A percentile compares a stretch with the other conserved stretches of the same genome.
Conservation (phyloP, 2,329 filamentous ascomycete species). For the Colletotrichum brevisporum region DNA sequence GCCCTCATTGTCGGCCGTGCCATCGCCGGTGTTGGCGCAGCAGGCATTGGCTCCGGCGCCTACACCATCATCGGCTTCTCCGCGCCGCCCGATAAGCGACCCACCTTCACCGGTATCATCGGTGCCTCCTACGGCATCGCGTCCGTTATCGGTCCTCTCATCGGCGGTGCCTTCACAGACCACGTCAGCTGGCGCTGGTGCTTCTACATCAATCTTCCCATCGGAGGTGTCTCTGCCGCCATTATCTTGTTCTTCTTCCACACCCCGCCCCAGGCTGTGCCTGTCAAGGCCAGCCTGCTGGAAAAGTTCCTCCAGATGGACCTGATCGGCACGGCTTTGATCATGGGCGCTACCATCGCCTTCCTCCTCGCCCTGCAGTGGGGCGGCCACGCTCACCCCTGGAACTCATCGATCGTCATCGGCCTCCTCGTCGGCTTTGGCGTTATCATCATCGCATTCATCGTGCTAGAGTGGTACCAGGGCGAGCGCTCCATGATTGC, state of each 20-base stretch:
- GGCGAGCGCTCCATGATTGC: conserved; percentile 62
- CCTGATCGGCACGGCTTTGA: conserved; percentile 57
- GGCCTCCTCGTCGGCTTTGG: conserved; percentile 58
- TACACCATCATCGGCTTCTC: conserved; percentile 64
- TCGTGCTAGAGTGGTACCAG: conserved; percentile 55
- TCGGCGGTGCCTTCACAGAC: conserved; percentile 56
- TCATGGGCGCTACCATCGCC: conserved; percentile 60
- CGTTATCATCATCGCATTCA: conserved; percentile 53
- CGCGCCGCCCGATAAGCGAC: conserved; percentile 52
- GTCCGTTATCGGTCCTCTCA: conserved; percentile 53
- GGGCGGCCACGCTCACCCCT: conserved; percentile 60
- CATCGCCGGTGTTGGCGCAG: conserved; percentile 61
- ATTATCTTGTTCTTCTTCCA: conserved; percentile 59
- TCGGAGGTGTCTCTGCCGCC: conserved; percentile 51
- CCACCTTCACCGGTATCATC: conserved; percentile 55
- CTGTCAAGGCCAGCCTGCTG: conserved; percentile 51
- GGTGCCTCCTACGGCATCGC: conserved; percentile 54
- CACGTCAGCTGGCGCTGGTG: conserved; percentile 56
- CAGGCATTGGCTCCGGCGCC: conserved; percentile 63
- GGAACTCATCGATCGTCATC: conserved; percentile 57
- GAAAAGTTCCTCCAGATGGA: conserved; percentile 66
- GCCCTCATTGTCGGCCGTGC: conserved; percentile 67
- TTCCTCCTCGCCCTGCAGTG: conserved; percentile 64
- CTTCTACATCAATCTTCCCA: conserved; percentile 56
- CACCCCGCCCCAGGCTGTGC: conserved; percentile 55